Evolutionary conservation across 208 protist species (phyloP), one percentile per base, ranked within the genome.

Genomic region (Trypanosoma caninum): DNA sequence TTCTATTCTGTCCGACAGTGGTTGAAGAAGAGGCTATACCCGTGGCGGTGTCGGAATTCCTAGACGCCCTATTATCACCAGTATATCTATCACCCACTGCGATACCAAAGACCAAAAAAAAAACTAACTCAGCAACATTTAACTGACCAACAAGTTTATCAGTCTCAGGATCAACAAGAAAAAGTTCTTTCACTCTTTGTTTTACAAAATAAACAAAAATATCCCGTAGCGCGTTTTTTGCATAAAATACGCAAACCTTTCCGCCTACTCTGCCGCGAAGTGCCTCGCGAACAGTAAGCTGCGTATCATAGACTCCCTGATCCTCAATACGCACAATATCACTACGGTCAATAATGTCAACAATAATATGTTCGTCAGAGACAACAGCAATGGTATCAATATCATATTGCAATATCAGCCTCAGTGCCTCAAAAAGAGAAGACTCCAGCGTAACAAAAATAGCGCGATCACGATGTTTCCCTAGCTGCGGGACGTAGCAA

Each of bases 121-220:
- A 82, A 2, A 92, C 76, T 51, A 94, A 69, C 55, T 94, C 88
- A 0, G 76, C 57, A 0, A 92, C 65, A 45, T 87, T 89, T 37
- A 94, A 50, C 71, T 94, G 88, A 0, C 88, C 88, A 44, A 80
- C 34, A 33, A 94, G 64, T 45, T 79, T 79, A 28, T 73, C 78
- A 2, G 80, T 91, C 54, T 78, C 73, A 0, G 80, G 74, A 63
- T 94, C 83, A 7, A 94, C 88, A 45, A 94, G 64, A 59, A 89
- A 94, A 11, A 94, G 63, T 63, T 92, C 88, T 69, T 87, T 89
- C 33, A 94, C 82, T n/a, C 82, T 72, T 10, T 78, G 65, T 7
- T 74, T 80, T 47, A 91, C 84, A 80, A 94, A 94, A 68, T 92
- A 82, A 22, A 81, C 68, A 58, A 94, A 90, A 30, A 94, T 91